Base-by-base conservation (phyloP, 495 filamentous ascomycete genomes). In the Penicillium goetzii region DNA sequence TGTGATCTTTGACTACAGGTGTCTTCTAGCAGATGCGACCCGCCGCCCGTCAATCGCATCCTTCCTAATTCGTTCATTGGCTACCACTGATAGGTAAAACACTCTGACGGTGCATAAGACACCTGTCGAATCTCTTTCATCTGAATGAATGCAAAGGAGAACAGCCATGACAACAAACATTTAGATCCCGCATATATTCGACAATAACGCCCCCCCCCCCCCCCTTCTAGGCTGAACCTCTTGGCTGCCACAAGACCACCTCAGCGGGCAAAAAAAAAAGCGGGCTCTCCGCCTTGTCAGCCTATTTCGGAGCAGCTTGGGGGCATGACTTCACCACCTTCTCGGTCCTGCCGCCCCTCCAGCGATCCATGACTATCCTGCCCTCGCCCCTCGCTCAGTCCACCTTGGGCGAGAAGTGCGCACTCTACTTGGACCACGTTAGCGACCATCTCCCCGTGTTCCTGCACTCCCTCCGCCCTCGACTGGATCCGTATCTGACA, bases 401-500 rank as follows among this genome's bases (percentile, higher is more conserved):
- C 70, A 75, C 75, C 56, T 71, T 83, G 76, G 70, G 76, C 69
- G 78, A 84, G 74, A 75, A 78, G 71, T 80, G 75, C 61, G 72
- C 78, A 58, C 67, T 75, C 30, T 83, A 85, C 57, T 66, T 89
- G 56, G 79, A 83, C 56, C 81, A 81, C 67, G 75, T 87, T 61
- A 83, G 80, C 68, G 79, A 84, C 54, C 85, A 83, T 57, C 74
- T 88, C 64, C 77, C 82, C 65, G 70, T 78, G 26, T 78, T 77
- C n/a, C 68, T 82, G n/a, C 78, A 71, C 14, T 72, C 78, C 38
- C 62, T 82, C 23, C 76, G 74, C 58, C 70, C 72, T 49, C 76
- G 72, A 66, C 59, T 81, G 55, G 69, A 76, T 68, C 66, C 74
- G 30, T 65, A 73, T 58, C 62, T 76, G 57, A 61, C 68, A 61